These are phyloP conservation scores for Moniliella sp. DNA, from an alignment of 1,284 basidiomycete species.

Conservation along the genomic window DNA sequence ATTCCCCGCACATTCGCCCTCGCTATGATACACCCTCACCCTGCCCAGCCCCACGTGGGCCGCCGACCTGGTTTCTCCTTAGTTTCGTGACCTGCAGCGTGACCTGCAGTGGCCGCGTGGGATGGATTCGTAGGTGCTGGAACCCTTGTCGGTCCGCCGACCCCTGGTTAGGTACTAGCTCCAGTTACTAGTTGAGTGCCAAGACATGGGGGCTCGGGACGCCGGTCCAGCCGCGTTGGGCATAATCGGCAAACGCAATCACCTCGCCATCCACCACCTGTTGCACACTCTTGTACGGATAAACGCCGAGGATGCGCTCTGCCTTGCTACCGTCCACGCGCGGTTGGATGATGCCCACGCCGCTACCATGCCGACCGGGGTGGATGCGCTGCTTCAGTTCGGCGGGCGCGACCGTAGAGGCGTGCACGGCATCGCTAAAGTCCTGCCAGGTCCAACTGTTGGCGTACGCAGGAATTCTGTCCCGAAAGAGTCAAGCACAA, in stretches of 20 bases:
- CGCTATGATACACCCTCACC: no score
- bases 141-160: no score
- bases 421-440: slow-evolving; percentile 15
- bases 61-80: no score
- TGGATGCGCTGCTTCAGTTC: slow-evolving; percentile 17
- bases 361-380: slow-evolving; percentile 12
- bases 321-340: slow-evolving; percentile 34
- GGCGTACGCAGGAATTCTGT: slow-evolving; percentile 24
- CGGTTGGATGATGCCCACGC: slow-evolving; percentile 12
- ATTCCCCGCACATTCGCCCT: no score
- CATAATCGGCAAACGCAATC: slow-evolving; percentile 11
- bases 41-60: no score
- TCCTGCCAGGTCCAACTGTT: slow-evolving; percentile 10
- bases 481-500: no score
- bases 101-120: no score
- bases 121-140: no score
- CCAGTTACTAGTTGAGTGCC: no score
- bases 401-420: slow-evolving; percentile 6
- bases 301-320: slow-evolving; percentile 37
- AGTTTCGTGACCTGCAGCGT: no score
- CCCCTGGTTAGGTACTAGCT: no score
- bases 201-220: slow-evolving; percentile 8
- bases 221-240: slow-evolving; percentile 16
- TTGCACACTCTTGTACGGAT: slow-evolving; percentile 38
- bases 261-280: slow-evolving; percentile 25